Evolutionary conservation across 2,329 filamentous ascomycete genomes (phyloP), one percentile per base, ranked within the genome.

Genomic region (Aspergillus jensenii): DNA sequence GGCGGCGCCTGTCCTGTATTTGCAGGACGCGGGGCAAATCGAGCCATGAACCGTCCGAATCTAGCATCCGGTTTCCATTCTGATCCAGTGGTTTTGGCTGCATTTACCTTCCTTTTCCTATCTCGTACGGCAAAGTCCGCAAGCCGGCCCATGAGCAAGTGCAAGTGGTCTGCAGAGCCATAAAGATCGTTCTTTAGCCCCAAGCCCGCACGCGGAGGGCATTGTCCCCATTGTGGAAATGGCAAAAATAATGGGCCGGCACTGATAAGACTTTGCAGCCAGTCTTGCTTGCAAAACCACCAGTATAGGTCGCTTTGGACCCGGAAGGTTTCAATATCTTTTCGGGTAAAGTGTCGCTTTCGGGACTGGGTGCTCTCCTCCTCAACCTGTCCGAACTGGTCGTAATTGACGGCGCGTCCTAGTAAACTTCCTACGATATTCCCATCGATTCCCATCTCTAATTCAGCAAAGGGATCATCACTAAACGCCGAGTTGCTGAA

Each of bases 201-300:
- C 44, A 96, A 81, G 1, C 89, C 88, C 9, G 90, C 90, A 68
- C 95, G 84, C 4, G 95, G 95, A 40, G 91, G 90, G 68, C 92
- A 96, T 68, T 93, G 88, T n/a, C 86, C 87, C 90, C 91, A 96
- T 61, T 84, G 80, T 27, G 87, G 81, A 70, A 90, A 96, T 44
- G 91, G 87, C 81, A 96, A 87, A 60, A 97, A 88, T 47, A 96
- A 79, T 61, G 84, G 84, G 43, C 93, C 93, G 8, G 91, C 93
- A 64, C 93, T 95, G 23, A 98, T 79, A 60, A 97, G 85, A 70
- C 90, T 92, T 72, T 97, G 93, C 66, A 93, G 96, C 8, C 90
- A 86, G 72, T 98, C 95, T 80, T 97, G 95, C 74, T 96, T 96
- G 67, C 85, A 88, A 71, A 93, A 97, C 90, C 92, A 97, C 93